Base-by-base conservation (phyloP, 306 rosid genomes). In the Echinosophora koreensis region DNA sequence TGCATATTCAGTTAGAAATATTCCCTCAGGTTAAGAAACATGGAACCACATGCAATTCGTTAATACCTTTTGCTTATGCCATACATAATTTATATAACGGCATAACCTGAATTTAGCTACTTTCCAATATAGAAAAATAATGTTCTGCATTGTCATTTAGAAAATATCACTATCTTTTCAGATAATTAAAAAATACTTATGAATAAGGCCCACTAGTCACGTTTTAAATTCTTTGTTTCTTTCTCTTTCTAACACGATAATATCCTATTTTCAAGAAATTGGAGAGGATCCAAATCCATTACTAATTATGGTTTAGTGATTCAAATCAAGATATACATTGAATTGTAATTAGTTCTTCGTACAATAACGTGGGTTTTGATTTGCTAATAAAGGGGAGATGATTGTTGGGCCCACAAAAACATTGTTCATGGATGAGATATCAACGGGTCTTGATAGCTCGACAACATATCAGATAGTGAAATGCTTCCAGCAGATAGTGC, bases 371-470 rank as follows among this genome's bases (percentile, higher is more conserved):
- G 15, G 9, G 12, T 37, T 51, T 58, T 46, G 51, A 30, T 49
- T 6, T 35, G 10, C 0, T 4, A 16, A 22, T 22, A 22, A 49
- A 93, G 97, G 99, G 9, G 97, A 95, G 56, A 92, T 92, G 99
- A 90, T 92, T 7, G 97, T 95, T 27, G 99, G 99, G 56, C 99
- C 97, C 0, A 92, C 96, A 2, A 95, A 86, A 50, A 80, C 97
- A 18, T 47, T 95, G 1, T 92, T 92, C 65, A 95, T 95, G 97
- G 98, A 95, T 74, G 99, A 95, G 34, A 95, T 95, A 88, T 95
- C 99, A 61, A 95, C 99, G 0, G 99, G 99, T 10, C 89, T 95
- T 1, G 99, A 95, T 74, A 95, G 99, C 61, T 95, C 99, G 13
- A 95, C 99, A 5, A 95, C 99, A 18, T 90, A 58, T 67, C 99